A percentile compares a stretch with the other conserved stretches of the same genome.
Conservation (phyloP, 441 rosid genomes). For the Dalechampia spathulata region DNA sequence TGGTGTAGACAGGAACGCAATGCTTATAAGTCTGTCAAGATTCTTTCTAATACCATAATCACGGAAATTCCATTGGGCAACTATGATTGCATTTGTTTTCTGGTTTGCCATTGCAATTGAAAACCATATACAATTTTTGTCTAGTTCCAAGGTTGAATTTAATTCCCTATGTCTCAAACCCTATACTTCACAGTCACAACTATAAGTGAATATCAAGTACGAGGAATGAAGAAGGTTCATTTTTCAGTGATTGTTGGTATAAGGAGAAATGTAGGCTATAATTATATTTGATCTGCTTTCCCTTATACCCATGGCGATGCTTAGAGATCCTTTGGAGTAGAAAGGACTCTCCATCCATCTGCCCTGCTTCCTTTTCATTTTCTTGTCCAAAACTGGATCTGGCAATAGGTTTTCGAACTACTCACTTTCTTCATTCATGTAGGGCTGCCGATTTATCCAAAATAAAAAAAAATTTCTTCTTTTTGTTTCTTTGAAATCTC, state of each 20-base stretch:
- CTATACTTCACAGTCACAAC: too few relatives aligned
- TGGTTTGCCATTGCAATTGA: too few relatives aligned
- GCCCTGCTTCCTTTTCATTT: background rate
- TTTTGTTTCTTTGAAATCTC: background rate
- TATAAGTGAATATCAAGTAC: background rate
- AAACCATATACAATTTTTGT: too few relatives aligned
- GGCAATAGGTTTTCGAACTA: background rate
- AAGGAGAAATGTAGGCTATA: background rate
- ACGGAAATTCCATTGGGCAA: too few relatives aligned
- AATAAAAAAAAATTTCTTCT: too few relatives aligned
- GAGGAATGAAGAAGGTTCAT: background rate
- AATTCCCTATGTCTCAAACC: background rate
- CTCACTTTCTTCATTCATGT: background rate
- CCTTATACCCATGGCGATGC: background rate
- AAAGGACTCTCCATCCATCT: background rate
- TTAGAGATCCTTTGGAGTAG: background rate
- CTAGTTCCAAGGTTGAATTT: background rate
- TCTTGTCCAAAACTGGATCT: background rate
- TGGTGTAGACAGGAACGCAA: too few relatives aligned
- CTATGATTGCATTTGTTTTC: too few relatives aligned
- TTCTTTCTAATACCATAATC: too few relatives aligned
- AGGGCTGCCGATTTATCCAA: background rate
- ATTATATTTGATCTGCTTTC: background rate
- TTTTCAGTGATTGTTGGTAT: background rate
- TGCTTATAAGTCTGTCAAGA: too few relatives aligned